phyloP scores from a whole-genome alignment of 768 basidiomycete species.

The Leucosporidium creatinivorum region DNA sequence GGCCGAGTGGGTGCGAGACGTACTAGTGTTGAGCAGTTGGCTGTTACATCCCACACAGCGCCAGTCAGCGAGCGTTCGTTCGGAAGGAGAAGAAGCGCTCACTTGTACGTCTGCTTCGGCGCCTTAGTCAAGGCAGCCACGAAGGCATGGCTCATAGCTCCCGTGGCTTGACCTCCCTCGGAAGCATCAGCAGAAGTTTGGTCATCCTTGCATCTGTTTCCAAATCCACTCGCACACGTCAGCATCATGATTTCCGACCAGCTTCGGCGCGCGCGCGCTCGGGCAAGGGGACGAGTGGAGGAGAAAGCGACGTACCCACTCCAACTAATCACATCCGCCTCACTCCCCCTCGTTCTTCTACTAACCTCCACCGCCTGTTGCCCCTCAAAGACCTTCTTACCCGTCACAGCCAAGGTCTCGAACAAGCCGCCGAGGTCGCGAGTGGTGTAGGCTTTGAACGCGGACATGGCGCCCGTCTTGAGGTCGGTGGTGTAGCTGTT shows the following conservation, averaged over 20 bases:
- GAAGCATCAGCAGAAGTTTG: constrained; percentile 47
- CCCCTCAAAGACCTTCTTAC: constrained; percentile 66
- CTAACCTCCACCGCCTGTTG: constrained; percentile 53
- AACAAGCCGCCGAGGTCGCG: constrained; percentile 76
- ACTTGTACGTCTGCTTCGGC: constrained; percentile 43
- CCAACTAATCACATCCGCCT: too few species aligned
- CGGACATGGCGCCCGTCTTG: constrained; percentile 73
- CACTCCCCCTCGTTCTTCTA: constrained; percentile 40
- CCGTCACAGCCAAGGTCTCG: constrained; percentile 60
- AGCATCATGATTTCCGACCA: too few species aligned
- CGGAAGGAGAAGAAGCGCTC: not conserved
- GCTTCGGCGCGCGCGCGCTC: too few species aligned
- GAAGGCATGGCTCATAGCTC: constrained; percentile 47
- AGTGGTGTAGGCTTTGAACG: constrained; percentile 64
- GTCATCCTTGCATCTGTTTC: constrained; percentile 45
- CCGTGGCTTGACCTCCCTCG: constrained; percentile 47
- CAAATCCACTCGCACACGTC: too few species aligned
- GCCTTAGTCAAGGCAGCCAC: constrained; percentile 9
- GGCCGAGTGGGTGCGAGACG: too few species aligned
- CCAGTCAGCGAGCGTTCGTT: too few species aligned
- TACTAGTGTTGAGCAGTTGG: constrained; percentile 40
- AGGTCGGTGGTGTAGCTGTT: constrained; percentile 56
- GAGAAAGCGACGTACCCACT: too few species aligned
- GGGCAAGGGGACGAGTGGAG: too few species aligned
- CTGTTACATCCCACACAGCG: constrained; percentile 7